phyloP scores from a whole-genome alignment of 169 alveolate genomes.

The Eimeria nieschulzi region DNA sequence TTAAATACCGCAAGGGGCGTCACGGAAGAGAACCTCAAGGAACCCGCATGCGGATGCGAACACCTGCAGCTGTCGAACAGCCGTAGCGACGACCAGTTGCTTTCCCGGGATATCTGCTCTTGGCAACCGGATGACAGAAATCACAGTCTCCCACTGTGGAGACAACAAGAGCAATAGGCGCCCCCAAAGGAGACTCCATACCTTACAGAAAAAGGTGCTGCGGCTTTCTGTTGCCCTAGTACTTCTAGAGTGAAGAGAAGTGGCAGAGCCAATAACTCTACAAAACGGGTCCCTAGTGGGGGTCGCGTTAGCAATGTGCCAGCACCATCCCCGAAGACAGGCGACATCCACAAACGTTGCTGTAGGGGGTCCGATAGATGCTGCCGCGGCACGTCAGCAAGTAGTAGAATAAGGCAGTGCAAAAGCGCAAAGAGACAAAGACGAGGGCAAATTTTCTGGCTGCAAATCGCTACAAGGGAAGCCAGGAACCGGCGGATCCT shows the following conservation, averaged over 20 bases:
- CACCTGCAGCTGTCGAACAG: slow-evolving; percentile 28
- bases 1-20: slow-evolving; percentile 2
- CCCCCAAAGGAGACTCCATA: slow-evolving; percentile 15
- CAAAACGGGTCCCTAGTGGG: not conserved
- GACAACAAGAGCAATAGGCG: not conserved
- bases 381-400: no score
- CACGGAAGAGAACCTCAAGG: not conserved
- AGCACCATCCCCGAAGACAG: no score
- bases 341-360: no score
- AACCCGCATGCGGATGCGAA: slow-evolving; percentile 16
- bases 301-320: no score
- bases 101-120: not conserved
- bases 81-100: not conserved
- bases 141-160: not conserved
- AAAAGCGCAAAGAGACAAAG: no score
- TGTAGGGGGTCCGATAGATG: no score
- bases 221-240: slow-evolving; percentile 25
- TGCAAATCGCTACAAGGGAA: no score
- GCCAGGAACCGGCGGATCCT: no score
- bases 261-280: not conserved
- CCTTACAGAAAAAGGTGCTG: not conserved
- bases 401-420: no score
- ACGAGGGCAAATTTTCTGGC: no score
- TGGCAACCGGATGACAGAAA: not conserved
- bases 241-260: slow-evolving; percentile 24